phyloP scores from a whole-genome alignment of 345 rosid genomes.

The Brassica nigra region DNA sequence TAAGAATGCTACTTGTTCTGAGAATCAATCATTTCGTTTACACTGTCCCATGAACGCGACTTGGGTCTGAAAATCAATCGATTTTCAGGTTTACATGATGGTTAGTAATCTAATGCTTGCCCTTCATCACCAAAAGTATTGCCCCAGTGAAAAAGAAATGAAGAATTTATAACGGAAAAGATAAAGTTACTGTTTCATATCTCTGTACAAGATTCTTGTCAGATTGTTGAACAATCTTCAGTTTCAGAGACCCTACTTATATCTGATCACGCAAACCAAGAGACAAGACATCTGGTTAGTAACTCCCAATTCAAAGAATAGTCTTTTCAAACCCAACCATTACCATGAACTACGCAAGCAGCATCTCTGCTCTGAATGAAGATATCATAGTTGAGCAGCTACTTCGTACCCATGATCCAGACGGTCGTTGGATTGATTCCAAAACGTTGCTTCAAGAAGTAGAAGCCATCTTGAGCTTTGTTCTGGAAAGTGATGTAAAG shows the following conservation, averaged over 20 bases:
- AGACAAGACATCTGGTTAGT: constrained; percentile 1
- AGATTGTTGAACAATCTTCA: constrained; percentile 39
- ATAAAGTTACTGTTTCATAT: constrained; percentile 15
- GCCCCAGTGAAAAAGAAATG: constrained; percentile 10
- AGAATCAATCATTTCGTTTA: not conserved
- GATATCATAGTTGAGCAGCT: constrained; percentile 59
- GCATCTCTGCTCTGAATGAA: constrained; percentile 40
- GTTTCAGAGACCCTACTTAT: constrained; percentile 31
- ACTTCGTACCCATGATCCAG: constrained; percentile 72
- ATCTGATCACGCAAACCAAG: constrained; percentile 23
- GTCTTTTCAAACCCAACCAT: constrained; percentile 2
- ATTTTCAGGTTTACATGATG: not conserved
- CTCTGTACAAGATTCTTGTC: constrained; percentile 34
- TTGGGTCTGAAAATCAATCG: constrained; percentile 1
- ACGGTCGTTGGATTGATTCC: constrained; percentile 67
- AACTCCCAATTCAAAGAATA: not conserved
- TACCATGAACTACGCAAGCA: constrained; percentile 27
- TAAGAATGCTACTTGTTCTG: not conserved
- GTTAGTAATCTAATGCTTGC: not conserved
- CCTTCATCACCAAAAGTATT: constrained; percentile 10
- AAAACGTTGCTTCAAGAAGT: constrained; percentile 56
- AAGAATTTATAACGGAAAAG: not conserved
- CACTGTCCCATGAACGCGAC: not conserved
- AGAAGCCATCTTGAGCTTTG: constrained; percentile 56
- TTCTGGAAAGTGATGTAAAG: constrained; percentile 43